Base-by-base conservation (phyloP, 1,139 yeast species). In the Taiozyma sp. region DNA sequence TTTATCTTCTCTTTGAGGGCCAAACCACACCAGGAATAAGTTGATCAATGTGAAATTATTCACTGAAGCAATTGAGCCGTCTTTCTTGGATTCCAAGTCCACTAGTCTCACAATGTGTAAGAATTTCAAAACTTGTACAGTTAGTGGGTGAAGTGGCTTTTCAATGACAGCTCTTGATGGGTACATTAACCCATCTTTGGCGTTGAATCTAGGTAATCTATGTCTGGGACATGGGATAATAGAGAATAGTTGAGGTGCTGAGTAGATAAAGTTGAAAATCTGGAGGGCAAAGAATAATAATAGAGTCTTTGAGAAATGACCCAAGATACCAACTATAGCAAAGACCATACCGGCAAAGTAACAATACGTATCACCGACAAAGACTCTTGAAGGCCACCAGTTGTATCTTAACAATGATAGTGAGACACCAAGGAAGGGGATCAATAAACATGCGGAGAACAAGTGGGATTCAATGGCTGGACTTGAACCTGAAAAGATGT, bases 321-420 rank as follows among this genome's bases (percentile, higher is more conserved):
- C 98, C 54, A 90, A 78, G 44, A 93, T 95, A 3, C 98, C 98
- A 29, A 90, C 96, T 40, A 92, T 95, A 0, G 98, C 99, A 70
- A 93, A 92, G 1, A 93, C 96, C 99, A 93, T 93, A 4, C 99
- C 99, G 34, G 97, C 90, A 68, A 93, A 91, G 70, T 95, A 93
- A 70, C 99, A 93, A 72, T 87, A 95, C 0, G 99, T 93, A 65
- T 93, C 99, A 27, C 99, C 99, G 4, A 95, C 99, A 72, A 93
- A 93, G 1, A 90, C 98, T 52, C 72, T 71, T 0, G 99, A 91
- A 1, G 99, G 99, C 72, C 76, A 93, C 86, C 93, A 87, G 67
- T 93, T 93, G 73, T 77, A 85, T 61, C 80, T 82, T 57, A 88
- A 78, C 49, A 93, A 71, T 0, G 90, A 96, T 2, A 84, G 55